These are phyloP conservation scores for Boeremia lycopersici DNA, from an alignment of 2,329 filamentous ascomycete species.

Conservation along the genomic window DNA sequence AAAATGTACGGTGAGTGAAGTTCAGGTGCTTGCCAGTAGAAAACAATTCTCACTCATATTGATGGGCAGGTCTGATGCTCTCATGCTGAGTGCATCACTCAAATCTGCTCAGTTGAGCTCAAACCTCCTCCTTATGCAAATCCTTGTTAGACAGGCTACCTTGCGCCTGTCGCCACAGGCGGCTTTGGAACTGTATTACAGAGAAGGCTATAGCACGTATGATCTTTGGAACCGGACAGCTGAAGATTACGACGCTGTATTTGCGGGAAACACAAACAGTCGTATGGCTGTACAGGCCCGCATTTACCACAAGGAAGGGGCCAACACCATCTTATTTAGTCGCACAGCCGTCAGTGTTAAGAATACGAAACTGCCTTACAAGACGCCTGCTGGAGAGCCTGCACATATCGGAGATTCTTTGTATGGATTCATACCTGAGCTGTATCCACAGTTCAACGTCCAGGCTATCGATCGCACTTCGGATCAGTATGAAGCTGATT, in stretches of 20 bases:
- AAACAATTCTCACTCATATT: background rate
- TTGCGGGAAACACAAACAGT: slow-evolving; percentile 62
- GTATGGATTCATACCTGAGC: slow-evolving; percentile 69
- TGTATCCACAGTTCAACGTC: slow-evolving; percentile 83
- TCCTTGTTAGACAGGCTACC: slow-evolving; percentile 72
- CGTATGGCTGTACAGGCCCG: slow-evolving; percentile 70
- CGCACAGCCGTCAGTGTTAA: slow-evolving; percentile 55
- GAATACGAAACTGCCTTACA: slow-evolving; percentile 66
- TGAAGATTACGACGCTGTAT: slow-evolving; percentile 72
- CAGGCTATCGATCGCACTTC: slow-evolving; percentile 38
- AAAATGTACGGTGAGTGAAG: background rate
- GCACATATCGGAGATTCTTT: slow-evolving; percentile 66
- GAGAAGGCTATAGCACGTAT: slow-evolving; percentile 58
- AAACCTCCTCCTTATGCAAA: slow-evolving; percentile 78
- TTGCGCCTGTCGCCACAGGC: slow-evolving; percentile 64
- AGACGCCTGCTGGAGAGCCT: slow-evolving; percentile 60
- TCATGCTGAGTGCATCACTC: slow-evolving; percentile 74
- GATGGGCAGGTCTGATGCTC: slow-evolving; percentile 18
- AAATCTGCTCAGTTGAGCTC: slow-evolving; percentile 83
- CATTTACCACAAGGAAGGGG: slow-evolving; percentile 72
- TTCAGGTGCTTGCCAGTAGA: background rate
- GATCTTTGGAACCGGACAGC: slow-evolving; percentile 66
- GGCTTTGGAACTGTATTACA: slow-evolving; percentile 59
- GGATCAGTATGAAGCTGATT: slow-evolving; percentile 50
- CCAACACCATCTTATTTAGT: slow-evolving; percentile 52